Conservation (phyloP, 257 asterid genomes). For the Paraleonurus japonicus region DNA sequence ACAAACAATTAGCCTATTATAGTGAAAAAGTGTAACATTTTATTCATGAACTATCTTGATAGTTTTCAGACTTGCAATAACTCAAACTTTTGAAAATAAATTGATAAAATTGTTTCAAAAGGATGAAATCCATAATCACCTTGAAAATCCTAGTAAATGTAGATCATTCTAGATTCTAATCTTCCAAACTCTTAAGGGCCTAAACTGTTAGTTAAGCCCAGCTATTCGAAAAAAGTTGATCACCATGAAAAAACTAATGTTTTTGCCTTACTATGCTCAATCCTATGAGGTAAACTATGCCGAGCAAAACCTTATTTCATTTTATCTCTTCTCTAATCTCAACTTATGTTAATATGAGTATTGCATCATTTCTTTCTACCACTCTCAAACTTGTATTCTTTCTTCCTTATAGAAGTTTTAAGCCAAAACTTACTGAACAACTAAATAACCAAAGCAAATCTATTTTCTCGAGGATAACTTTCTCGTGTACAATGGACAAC, state of each 20-base stretch:
- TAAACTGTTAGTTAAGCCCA: background rate
- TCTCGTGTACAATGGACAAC: background rate
- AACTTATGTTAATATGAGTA: background rate
- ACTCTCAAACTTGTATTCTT: background rate
- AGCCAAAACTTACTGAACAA: background rate
- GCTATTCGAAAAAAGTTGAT: background rate
- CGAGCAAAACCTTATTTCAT: background rate
- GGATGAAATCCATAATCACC: background rate
- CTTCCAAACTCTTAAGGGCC: background rate
- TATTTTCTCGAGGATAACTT: background rate
- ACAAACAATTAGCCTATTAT: too few species aligned
- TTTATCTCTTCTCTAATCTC: background rate
- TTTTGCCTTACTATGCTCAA: background rate
- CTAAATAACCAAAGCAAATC: background rate
- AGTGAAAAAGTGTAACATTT: too few species aligned
- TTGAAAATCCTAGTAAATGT: background rate
- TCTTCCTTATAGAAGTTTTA: background rate
- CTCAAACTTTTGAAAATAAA: background rate
- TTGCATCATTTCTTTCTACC: background rate
- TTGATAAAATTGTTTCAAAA: background rate
- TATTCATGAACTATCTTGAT: too few species aligned
- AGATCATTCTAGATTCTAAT: background rate
- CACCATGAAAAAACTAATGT: background rate
- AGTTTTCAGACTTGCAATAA: background rate
- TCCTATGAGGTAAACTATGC: background rate